Conservation (phyloP, 106 monocot genomes). For the Phalaenopsis equestris region DNA sequence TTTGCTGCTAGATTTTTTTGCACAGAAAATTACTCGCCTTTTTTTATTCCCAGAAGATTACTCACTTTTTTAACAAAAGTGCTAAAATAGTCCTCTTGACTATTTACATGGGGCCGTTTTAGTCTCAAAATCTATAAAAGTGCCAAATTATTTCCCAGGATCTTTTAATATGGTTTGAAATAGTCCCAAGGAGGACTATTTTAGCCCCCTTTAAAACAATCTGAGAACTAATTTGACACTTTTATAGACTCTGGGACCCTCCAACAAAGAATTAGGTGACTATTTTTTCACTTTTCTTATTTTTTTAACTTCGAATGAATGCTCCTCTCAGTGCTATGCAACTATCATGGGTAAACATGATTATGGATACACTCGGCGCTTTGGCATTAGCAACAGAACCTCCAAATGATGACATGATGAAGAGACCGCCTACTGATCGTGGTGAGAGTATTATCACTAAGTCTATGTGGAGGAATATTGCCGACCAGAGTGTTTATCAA, state of each 20-base stretch:
- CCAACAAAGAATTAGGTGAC: too few species aligned
- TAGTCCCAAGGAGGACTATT: too few species aligned
- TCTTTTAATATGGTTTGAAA: too few species aligned
- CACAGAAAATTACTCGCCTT: neutral
- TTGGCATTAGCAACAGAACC: conserved; percentile 64
- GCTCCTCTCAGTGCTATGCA: conserved; percentile 66
- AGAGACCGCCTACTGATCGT: conserved; percentile 69
- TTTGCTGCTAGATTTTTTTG: too few species aligned
- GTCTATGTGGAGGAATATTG: conserved; percentile 88
- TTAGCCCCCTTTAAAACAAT: too few species aligned
- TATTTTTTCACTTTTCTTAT: neutral
- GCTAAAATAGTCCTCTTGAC: too few species aligned
- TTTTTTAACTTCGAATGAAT: conserved; percentile 18
- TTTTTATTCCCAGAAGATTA: neutral
- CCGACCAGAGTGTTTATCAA: conserved; percentile 92
- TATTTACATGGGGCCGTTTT: too few species aligned
- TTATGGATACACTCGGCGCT: conserved; percentile 61
- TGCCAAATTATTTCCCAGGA: too few species aligned
- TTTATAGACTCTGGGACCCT: too few species aligned
- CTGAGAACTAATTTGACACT: too few species aligned
- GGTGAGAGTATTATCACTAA: conserved; percentile 67
- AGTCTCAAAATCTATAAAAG: too few species aligned
- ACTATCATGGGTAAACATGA: conserved; percentile 66
- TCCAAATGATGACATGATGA: conserved; percentile 46
- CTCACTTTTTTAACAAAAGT: neutral